Evolutionary conservation across 2,329 filamentous ascomycete genomes (phyloP), one percentile per base, ranked within the genome.

Genomic region (Lecanoromycetidae sp.): DNA sequence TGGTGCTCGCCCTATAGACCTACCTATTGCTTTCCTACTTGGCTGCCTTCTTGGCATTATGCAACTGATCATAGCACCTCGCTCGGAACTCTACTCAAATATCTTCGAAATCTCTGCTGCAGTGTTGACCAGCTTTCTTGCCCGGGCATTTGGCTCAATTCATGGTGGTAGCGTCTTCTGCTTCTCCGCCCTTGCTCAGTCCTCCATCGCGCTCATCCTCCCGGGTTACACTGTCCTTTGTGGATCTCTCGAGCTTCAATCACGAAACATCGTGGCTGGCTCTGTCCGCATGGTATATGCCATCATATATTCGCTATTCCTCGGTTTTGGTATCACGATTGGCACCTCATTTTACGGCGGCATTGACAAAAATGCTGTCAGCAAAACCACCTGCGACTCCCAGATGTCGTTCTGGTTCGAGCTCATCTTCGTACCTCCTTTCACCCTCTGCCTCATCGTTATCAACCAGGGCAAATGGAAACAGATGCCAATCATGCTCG

Each of bases 391-490:
- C 27, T 75, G 77, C 46, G 63, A 64, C 2, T 69, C 72, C 5
- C 65, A 70, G 27, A 61, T 60, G 47, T 58, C 60, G 42, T 63
- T 64, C 29, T 54, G 61, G 0, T 75, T 71, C 52, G 75, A 73
- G 48, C 87, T 88, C 64, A 66, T 81, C 25, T 87, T 87, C 58
- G 86, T 90, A 0, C 75, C 82, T 0, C 61, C 74, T 5, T 93
- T 88, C 61, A 78, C 84, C 7, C 59, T 86, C 23, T 85, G 80
- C 57, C 72, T 90, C 32, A 81, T 82, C 51, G 71, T 88, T 57
- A 81, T 90, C 61, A 88, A 88, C 63, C 84, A 90, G 55, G 83
- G 82, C 50, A 86, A 87, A 63, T 85, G 76, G 76, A 81, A 77
- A 56, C 84, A 90, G 59, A 75, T 79, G 26, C 84, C 84, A 0